Evolutionary conservation across 1,139 yeast genomes (phyloP).

Genomic region (Scheffersomyces stambukii): DNA sequence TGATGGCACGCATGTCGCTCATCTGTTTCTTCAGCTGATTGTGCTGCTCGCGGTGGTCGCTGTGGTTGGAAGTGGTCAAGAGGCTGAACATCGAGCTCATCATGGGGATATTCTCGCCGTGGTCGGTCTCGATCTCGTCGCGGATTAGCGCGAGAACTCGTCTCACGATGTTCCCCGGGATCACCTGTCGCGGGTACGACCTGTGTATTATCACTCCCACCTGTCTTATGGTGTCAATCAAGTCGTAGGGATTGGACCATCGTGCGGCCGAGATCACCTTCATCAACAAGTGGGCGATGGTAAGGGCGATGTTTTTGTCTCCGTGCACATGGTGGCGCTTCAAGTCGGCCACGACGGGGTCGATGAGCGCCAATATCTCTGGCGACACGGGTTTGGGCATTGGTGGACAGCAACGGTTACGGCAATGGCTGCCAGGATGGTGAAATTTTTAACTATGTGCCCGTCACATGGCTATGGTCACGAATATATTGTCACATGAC

Average conservation of each 20-base stretch:
- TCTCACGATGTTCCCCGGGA: slow-evolving; percentile 88
- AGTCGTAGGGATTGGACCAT: slow-evolving; percentile 68
- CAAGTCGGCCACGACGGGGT: slow-evolving; percentile 42
- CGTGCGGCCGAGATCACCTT: slow-evolving; percentile 86
- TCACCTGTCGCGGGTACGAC: slow-evolving; percentile 76
- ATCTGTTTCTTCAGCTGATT: slow-evolving; percentile 38
- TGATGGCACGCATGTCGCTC: slow-evolving; percentile 77
- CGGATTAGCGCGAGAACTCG: slow-evolving; percentile 84
- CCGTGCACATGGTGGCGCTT: slow-evolving; percentile 74
- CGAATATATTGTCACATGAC: no score
- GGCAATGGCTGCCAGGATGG: no score
- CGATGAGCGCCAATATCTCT: slow-evolving; percentile 35
- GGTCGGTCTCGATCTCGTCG: slow-evolving; percentile 72
- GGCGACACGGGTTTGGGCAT: slow-evolving; percentile 18
- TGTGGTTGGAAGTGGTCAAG: slow-evolving; percentile 48
- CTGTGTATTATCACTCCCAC: slow-evolving; percentile 56
- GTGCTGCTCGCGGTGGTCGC: slow-evolving; percentile 21
- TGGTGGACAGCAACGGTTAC: no score
- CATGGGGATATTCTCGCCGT: slow-evolving; percentile 46
- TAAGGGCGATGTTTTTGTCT: slow-evolving; percentile 76
- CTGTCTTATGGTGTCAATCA: slow-evolving; percentile 64
- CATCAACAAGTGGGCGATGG: slow-evolving; percentile 81
- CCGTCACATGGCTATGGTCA: no score
- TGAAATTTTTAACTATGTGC: no score
- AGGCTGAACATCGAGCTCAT: slow-evolving; percentile 85